Base-by-base conservation (phyloP, 306 rosid species). In the Prunus mume region DNA sequence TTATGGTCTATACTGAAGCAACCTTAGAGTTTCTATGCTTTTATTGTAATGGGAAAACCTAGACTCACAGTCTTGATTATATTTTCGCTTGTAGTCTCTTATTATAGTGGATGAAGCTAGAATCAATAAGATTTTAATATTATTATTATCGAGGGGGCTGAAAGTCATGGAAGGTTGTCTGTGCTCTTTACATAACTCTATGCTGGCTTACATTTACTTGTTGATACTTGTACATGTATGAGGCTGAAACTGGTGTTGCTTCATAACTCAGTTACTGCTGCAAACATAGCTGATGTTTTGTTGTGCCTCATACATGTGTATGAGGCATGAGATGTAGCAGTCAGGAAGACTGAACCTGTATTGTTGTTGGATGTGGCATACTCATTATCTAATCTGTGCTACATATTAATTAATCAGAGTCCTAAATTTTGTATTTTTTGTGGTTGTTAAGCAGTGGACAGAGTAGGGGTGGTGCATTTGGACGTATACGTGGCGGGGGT, bases 401-500 rank as follows among this genome's bases (percentile, higher is more conserved):
- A 20, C 20, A 15, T 45, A 17, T 28, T 15, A 28, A 25, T 27
- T 41, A 50, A 51, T 66, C 46, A 58, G 28, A 50, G 67, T 52
- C 61, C 80, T 87, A 73, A 38, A 78, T 55, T 28, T 2, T 12
- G 11, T 47, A 51, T 54, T 68, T 66, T 24, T 73, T 73, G 41
- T 89, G 79, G 57, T 69, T 71, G 72, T 71, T 69, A 71, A 69
- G 77, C 92, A 91, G 97, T 74, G 93, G 87, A 68, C 93, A 82
- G 70, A 92, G 84, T 69, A 78, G 91, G 85, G 89, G 90, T 65
- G 88, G 89, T 79, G 80, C 84, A 20, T 73, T 81, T 1, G 86
- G 86, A 75, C 86, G 91, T 78, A 82, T 75, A 12, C 89, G 91
- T 60, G 84, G 85, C 46, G 84, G 90, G 24, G 93, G 93, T 9